These are phyloP conservation scores for Serendipita indica DNA, from an alignment of 768 basidiomycete species.

Conservation along the genomic window DNA sequence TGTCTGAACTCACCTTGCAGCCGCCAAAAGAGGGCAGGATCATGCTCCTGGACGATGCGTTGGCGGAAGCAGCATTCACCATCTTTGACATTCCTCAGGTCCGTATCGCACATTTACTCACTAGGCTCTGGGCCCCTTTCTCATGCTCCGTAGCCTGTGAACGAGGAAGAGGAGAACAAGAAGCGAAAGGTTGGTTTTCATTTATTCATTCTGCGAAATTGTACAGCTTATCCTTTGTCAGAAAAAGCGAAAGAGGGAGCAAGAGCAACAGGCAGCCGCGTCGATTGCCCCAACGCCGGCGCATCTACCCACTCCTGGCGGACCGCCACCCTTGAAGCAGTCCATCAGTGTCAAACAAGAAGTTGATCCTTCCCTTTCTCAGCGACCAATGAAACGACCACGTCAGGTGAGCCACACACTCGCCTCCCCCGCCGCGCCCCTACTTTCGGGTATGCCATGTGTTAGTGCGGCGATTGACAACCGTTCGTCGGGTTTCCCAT, in stretches of 20 bases:
- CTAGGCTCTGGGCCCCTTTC: neutral
- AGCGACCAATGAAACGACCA: conserved; percentile 1
- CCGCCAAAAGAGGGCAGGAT: conserved; percentile 9
- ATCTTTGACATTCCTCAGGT: conserved; percentile 8
- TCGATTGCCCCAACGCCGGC: conserved; percentile 6
- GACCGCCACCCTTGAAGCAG: neutral
- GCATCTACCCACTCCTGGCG: conserved; percentile 2
- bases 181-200: conserved; percentile 7
- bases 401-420: neutral
- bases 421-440: too few relatives aligned
- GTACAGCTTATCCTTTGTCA: neutral
- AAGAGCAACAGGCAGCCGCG: neutral
- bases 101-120: neutral
- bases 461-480: too few relatives aligned
- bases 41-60: neutral
- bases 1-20: neutral
- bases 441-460: too few relatives aligned
- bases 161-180: conserved; percentile 8
- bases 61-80: conserved; percentile 6
- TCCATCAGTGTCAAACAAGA: neutral
- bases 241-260: conserved; percentile 8
- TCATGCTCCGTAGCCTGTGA: neutral
- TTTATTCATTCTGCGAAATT: too few relatives aligned
- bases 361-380: neutral
- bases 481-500: too few relatives aligned